Evolutionary conservation across 176 grass and related monocot genomes (phyloP), one percentile per base, ranked within the genome.

Genomic region (Eragrostis curvula): DNA sequence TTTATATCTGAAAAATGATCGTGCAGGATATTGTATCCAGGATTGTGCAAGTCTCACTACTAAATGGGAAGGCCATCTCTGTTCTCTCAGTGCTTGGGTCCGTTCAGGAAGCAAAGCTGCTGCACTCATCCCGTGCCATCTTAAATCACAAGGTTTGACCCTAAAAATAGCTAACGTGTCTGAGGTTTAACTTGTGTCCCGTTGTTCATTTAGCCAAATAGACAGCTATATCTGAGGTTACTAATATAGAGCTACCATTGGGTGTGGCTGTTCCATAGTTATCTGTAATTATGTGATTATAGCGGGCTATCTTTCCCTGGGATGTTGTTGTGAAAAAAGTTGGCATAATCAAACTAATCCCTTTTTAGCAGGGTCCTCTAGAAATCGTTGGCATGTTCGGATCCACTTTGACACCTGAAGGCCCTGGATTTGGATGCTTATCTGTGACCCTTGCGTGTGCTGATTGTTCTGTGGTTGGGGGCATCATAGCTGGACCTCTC

Each of bases 91-190:
- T 71, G 14, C 42, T 67, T 27, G 88, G 83, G 60, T 30, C 59
- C 20, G 49, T 86, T 57, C 84, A 73, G 50, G 79, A 86, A 78
- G 79, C 73, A 49, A 51, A 77, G 66, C 49, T 90, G 49, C 47
- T 82, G 42, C 88, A 82, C 21, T 49, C 88, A 78, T 57, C 88
- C 10, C 28, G 70, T 86, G 67, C 61, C 50, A 20, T 56, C 64
- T 49, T 65, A 82, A 73, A 40, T 78, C 73, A 90, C 78, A 77
- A 89, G 87, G 87, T 89, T 77, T 66, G 45, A 23, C 86, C 70
- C 14, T 91, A 85, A n/a, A 70, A 87, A 27, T 76, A 74, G 42
- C 4, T 46, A 8, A 23, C 7, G 44, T 56, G 45, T 42, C 55
- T 64, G 56, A 76, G 43, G 12, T 77, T 64, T 49, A 64, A 71